These are phyloP conservation scores for Coemansia sp. DNA, from an alignment of 192 early-diverging fungal genomes.

Conservation along the genomic window DNA sequence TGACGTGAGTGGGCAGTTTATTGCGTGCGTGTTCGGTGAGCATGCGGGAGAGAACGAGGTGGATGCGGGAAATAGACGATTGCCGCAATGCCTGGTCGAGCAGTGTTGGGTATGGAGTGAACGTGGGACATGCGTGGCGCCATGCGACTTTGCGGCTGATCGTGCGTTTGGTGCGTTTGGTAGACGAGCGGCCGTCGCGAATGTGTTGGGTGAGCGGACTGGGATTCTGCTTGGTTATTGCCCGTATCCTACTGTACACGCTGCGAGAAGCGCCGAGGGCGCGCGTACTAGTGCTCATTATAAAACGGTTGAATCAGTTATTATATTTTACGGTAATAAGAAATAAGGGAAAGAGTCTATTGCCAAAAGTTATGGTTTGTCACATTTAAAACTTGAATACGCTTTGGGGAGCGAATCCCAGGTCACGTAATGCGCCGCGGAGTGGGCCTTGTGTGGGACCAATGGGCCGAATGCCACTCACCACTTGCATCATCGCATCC, in stretches of 20 bases:
- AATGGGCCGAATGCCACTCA: slow-evolving; percentile 57
- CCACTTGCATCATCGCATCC: slow-evolving; percentile 59
- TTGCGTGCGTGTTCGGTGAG: slow-evolving; percentile 10
- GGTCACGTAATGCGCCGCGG: slow-evolving; percentile 53
- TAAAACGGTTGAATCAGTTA: too few species aligned
- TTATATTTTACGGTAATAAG: too few species aligned
- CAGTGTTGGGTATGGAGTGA: slow-evolving; percentile 7
- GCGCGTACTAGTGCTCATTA: neutral
- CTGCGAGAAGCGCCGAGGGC: neutral
- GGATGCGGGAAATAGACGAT: slow-evolving; percentile 6
- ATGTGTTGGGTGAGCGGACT: neutral
- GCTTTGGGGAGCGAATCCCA: slow-evolving; percentile 55
- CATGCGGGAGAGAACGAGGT: slow-evolving; percentile 21
- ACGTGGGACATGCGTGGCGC: slow-evolving; percentile 18
- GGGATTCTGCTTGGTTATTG: neutral
- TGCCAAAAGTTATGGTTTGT: neutral
- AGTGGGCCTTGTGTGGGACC: slow-evolving; percentile 60
- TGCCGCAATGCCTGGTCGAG: slow-evolving; percentile 15
- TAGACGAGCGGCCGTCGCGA: neutral
- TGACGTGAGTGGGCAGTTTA: slow-evolving; percentile 16
- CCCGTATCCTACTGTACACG: neutral
- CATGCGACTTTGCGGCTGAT: slow-evolving; percentile 30
- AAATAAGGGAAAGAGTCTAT: neutral
- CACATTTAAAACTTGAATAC: slow-evolving; percentile 63
- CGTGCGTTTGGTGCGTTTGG: slow-evolving; percentile 10